These are phyloP conservation scores for Tieghemiomyces parasiticus DNA, from an alignment of 192 early-diverging fungal genomes.

Conservation along the genomic window DNA sequence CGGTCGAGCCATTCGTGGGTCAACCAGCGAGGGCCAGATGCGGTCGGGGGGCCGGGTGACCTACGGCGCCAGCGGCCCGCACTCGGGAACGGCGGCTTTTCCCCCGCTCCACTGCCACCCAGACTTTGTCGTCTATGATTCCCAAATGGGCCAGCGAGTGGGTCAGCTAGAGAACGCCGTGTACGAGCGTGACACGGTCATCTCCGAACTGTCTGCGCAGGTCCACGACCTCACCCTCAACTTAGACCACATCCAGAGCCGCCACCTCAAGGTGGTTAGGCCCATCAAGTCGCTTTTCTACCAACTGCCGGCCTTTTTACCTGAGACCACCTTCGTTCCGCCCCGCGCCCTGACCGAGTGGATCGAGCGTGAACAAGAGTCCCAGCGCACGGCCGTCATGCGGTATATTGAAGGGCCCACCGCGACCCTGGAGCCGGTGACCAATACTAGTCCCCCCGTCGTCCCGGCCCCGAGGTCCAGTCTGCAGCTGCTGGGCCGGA, in stretches of 20 bases:
- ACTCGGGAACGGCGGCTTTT: neutral
- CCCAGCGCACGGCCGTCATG: neutral
- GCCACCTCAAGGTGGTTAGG: conserved; percentile 10
- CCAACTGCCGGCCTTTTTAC: conserved; percentile 2
- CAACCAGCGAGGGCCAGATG: neutral
- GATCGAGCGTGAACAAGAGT: conserved; percentile 5
- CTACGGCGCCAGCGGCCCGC: neutral
- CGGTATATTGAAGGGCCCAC: conserved; percentile 4
- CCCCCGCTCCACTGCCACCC: neutral
- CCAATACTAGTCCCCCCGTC: too few relatives aligned
- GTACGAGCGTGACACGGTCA: conserved; percentile 10
- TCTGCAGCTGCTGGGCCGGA: neutral
- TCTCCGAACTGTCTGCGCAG: conserved; percentile 3
- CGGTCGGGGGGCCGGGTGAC: neutral
- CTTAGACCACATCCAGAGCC: conserved; percentile 10
- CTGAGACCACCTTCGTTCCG: conserved; percentile 7
- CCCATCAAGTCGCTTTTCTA: conserved; percentile 10
- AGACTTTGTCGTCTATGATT: neutral
- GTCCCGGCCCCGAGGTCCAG: neutral
- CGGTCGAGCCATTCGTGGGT: neutral
- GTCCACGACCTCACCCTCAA: conserved; percentile 9
- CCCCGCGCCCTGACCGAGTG: conserved; percentile 10
- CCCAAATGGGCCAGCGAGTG: neutral
- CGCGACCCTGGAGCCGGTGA: neutral
- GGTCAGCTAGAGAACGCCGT: conserved; percentile 8